These are phyloP conservation scores for Rhodotorula graminis DNA, from an alignment of 768 basidiomycete genomes.

Conservation along the genomic window DNA sequence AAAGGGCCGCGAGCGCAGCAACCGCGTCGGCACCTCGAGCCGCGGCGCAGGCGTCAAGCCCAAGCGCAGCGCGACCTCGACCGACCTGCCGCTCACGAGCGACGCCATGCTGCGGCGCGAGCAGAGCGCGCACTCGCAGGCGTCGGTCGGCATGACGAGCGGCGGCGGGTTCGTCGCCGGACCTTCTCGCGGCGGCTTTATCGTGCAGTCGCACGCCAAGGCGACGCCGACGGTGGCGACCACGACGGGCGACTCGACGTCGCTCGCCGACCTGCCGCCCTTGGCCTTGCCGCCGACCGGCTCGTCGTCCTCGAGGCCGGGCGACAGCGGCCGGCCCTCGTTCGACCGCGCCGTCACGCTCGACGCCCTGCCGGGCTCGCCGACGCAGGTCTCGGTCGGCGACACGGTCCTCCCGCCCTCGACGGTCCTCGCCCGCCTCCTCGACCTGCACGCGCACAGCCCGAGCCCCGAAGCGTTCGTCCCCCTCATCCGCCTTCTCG, in stretches of 20 bases:
- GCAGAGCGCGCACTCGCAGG: background rate
- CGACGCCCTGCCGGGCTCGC: slow-evolving; percentile 9
- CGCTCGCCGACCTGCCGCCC: slow-evolving; percentile 13
- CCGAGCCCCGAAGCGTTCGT: background rate
- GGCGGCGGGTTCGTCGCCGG: slow-evolving; percentile 7
- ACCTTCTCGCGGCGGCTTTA: slow-evolving; percentile 34
- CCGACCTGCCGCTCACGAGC: slow-evolving; percentile 18
- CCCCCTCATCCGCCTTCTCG: slow-evolving; percentile 27
- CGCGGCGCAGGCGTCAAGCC: slow-evolving; percentile 25
- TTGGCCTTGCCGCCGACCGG: background rate
- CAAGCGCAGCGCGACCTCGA: slow-evolving; percentile 24
- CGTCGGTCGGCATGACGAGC: background rate
- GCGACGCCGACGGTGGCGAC: slow-evolving; percentile 31
- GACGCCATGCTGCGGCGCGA: slow-evolving; percentile 1
- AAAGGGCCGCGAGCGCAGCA: slow-evolving; percentile 1
- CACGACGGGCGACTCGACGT: slow-evolving; percentile 20
- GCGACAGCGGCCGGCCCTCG: background rate
- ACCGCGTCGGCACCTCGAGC: slow-evolving; percentile 30
- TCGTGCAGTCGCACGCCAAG: slow-evolving; percentile 31
- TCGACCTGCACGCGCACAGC: background rate
- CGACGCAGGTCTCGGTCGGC: background rate
- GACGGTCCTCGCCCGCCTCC: slow-evolving; percentile 24
- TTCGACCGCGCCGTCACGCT: slow-evolving; percentile 16
- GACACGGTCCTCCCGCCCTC: slow-evolving; percentile 32
- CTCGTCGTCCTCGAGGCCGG: background rate